Base-by-base conservation (phyloP, 495 filamentous ascomycete genomes). In the Lasiosphaeria miniovina region DNA sequence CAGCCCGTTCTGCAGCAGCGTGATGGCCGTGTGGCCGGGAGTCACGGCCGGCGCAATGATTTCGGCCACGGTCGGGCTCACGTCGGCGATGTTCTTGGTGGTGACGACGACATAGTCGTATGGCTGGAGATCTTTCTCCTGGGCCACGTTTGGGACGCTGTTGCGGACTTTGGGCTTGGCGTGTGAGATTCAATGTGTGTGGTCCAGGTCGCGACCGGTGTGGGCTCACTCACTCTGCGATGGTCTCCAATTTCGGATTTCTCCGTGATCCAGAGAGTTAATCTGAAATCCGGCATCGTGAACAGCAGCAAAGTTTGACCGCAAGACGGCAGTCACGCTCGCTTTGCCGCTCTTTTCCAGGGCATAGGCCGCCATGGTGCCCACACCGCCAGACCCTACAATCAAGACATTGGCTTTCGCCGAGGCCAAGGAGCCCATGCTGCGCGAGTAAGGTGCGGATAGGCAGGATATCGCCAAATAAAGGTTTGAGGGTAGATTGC, bases 1-100 rank as follows among this genome's bases (percentile, higher is more conserved):
- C 11, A 88, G 72, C 2, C 85, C 86, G 61, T 88, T 88, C 65
- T 88, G 86, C 36, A 84, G 72, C 2, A 88, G 74, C 0, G 84
- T 72, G 46, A 88, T 81, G 4, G 71, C 69, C 2, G 84, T 81
- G 36, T 79, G 66, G 3, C 74, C 67, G 0, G 74, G 70, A 0
- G 77, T 79, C 5, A 86, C 70, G 15, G 79, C 80, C 2, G 82
- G 76, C 0, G 38, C 48, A 40, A 87, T 78, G 24, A 86, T 57
- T 3, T 71, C 61, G 41, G 68, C 57, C 1, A 74, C 61, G 1
- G 63, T 53, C 0, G 77, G 74, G 0, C 66, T 61, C 36, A 80
- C 60, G 51, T 78, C 75, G 12, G 78, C 71, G 33, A 77, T 62
- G 52, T 81, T 79, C 62, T 85, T 85, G 15, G 82, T 84, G 3